Percentiles rank a stretch among this genome's conserved stretches.
Evolutionary conservation across 371 early-diverging fungal species (phyloP).

Genomic region (Circinella minor): DNA sequence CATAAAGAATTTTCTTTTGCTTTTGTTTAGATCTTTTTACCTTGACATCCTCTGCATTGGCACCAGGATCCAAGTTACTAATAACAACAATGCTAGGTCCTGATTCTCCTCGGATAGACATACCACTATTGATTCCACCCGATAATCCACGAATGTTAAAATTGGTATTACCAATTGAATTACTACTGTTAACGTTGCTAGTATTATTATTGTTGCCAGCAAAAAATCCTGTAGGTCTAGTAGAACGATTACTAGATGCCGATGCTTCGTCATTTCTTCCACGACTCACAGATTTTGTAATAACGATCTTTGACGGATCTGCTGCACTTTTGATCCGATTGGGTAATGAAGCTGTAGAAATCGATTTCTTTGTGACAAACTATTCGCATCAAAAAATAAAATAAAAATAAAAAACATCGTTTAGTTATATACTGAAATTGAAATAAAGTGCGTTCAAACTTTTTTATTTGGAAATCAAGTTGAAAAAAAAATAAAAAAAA

Average conservation of each 20-base stretch:
- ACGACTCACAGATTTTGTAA: constrained; percentile 17
- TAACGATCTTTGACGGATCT: constrained; percentile 27
- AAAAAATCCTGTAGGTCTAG: neutral
- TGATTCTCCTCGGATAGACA: constrained; percentile 55
- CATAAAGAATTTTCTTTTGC: neutral
- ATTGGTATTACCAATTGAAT: neutral
- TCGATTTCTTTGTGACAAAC: constrained; percentile 7
- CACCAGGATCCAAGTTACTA: constrained; percentile 58
- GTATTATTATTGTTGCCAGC: neutral
- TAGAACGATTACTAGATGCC: neutral
- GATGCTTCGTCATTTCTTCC: neutral
- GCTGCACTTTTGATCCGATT: neutral
- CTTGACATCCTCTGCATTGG: constrained; percentile 63
- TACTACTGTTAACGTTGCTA: neutral
- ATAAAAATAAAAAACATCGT: neutral
- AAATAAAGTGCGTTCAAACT: too few relatives aligned
- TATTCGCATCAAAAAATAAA: neutral
- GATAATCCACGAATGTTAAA: constrained; percentile 3
- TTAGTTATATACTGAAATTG: too few relatives aligned
- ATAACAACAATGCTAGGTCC: constrained; percentile 59
- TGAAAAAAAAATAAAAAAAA: neutral
- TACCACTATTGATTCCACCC: constrained; percentile 9
- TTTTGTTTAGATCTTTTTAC: constrained; percentile 28
- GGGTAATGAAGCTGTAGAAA: neutral
- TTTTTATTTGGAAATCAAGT: too few relatives aligned